Evolutionary conservation across 1,139 yeast species (phyloP), one percentile per base, ranked within the genome.

Genomic region (Entelexis sorbosivorans): DNA sequence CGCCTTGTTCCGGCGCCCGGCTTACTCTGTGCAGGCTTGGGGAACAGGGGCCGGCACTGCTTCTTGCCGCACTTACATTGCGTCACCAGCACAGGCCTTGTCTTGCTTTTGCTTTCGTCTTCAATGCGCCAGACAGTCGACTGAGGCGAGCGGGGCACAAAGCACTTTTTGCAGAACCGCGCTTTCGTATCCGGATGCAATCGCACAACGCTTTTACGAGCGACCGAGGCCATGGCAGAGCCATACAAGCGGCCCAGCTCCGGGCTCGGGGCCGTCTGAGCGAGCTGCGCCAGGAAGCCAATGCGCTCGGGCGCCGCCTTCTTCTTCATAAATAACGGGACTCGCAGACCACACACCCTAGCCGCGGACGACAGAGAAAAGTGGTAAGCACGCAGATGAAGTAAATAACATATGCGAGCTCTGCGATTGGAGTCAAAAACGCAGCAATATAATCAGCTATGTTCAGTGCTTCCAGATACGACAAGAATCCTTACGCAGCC

Each of bases 121-220:
- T 62, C 51, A 7, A 70, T 45, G 39, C 63, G 57, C 32, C 70
- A 61, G 7, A 63, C 62, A 7, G 73, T 70, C 2, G 69, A 49
- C 0, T 83, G 83, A 0, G 79, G 76, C 0, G 75, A 61, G 52
- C 75, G 66, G 10, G 74, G 56, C 10, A 74, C 63, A 50, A 73
- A 64, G 62, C 93, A 83, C 26, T 64, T 65, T 58, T 81, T 82
- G 64, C 93, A 83, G 26, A 78, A 60, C 1, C 73, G 69, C 56
- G 89, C 67, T 62, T 83, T 84, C 20, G 83, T 61, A 28, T 68
- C 67, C 0, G 87, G 87, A 34, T 82, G 74, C 48, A 81, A 60
- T 59, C 82, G 75, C 16, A 80, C 61, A 6, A 82, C 88, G 5
- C 78, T 73, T 61, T 79, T 81, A 60, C 79, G 78, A 2, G 85